These are phyloP conservation scores for Lecanicillium sp. DNA, from an alignment of 2,329 filamentous ascomycete species.

Conservation along the genomic window DNA sequence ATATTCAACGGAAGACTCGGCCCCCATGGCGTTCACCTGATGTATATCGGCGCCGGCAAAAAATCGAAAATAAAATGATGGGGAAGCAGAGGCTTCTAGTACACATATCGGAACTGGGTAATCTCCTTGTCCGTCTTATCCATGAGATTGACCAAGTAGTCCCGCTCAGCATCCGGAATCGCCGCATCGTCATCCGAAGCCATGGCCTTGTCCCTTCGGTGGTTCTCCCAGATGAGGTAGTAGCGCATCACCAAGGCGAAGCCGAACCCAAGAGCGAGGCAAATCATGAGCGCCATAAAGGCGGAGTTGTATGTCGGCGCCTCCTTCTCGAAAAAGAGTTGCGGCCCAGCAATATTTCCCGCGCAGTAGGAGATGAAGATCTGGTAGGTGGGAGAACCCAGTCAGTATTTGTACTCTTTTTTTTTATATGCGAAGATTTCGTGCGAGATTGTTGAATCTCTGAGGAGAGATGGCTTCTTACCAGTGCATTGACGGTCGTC, in stretches of 20 bases:
- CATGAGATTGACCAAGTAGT: constrained; percentile 9
- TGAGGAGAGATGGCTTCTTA: constrained; percentile 19
- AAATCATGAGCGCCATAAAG: constrained; percentile 51
- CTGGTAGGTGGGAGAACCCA: neutral
- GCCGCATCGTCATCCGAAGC: no score
- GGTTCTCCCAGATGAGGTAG: constrained; percentile 5
- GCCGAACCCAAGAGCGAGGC: constrained; percentile 42
- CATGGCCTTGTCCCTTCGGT: neutral
- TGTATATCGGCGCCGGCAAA: no score
- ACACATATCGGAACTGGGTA: constrained; percentile 41
- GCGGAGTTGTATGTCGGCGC: constrained; percentile 51
- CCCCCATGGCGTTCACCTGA: no score
- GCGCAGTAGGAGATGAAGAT: constrained; percentile 49
- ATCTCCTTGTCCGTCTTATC: constrained; percentile 47
- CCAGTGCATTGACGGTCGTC: constrained; percentile 44
- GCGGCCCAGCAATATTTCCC: constrained; percentile 51
- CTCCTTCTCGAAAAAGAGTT: constrained; percentile 48
- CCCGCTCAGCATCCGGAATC: no score
- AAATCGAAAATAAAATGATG: no score
- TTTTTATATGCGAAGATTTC: no score
- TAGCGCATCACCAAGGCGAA: constrained; percentile 21
- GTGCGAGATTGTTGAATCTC: no score
- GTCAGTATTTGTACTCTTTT: no score
- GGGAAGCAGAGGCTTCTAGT: no score
- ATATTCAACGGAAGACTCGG: no score